Evolutionary conservation across 495 filamentous ascomycete genomes (phyloP).

Genomic region (Aspergillus taichungensis): DNA sequence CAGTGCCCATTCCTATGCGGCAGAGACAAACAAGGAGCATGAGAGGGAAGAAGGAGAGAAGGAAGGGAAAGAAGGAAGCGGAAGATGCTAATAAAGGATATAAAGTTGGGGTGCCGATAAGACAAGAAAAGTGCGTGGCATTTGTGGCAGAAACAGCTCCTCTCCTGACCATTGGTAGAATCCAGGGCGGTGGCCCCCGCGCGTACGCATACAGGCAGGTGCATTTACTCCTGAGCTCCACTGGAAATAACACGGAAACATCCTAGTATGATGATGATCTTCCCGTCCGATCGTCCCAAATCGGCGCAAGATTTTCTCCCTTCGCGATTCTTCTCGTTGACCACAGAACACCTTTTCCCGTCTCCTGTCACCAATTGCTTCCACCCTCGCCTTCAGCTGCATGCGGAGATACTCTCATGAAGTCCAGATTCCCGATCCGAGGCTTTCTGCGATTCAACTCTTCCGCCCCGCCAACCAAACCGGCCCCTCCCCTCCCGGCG

Average conservation of each 20-base stretch:
- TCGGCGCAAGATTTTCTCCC: too few species aligned
- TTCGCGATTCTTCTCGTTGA: too few species aligned
- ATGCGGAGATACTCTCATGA: conserved; percentile 17
- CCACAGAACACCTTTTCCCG: background rate
- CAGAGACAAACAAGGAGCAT: conserved; percentile 3
- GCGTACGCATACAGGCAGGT: too few species aligned
- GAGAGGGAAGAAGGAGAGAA: conserved; percentile 2
- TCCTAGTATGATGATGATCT: too few species aligned
- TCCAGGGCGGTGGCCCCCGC: too few species aligned
- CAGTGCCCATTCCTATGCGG: conserved; percentile 15
- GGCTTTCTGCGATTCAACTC: conserved; percentile 9
- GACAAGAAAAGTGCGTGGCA: conserved; percentile 4
- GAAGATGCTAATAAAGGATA: conserved; percentile 1
- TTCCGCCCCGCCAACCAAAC: conserved; percentile 5
- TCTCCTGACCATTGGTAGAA: too few species aligned
- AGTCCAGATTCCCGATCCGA: conserved; percentile 7
- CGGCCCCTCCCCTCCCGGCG: background rate
- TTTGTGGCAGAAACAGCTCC: background rate
- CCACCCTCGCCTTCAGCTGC: background rate
- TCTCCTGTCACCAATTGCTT: background rate
- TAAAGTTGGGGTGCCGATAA: background rate
- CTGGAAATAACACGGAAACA: too few species aligned
- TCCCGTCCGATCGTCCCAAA: too few species aligned
- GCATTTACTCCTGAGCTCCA: too few species aligned
- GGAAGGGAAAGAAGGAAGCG: conserved; percentile 2